A percentile compares a stretch with the other conserved stretches of the same genome.
Evolutionary conservation across 2,329 filamentous ascomycete species (phyloP).

Genomic region (Talaromyces amestolkiae): DNA sequence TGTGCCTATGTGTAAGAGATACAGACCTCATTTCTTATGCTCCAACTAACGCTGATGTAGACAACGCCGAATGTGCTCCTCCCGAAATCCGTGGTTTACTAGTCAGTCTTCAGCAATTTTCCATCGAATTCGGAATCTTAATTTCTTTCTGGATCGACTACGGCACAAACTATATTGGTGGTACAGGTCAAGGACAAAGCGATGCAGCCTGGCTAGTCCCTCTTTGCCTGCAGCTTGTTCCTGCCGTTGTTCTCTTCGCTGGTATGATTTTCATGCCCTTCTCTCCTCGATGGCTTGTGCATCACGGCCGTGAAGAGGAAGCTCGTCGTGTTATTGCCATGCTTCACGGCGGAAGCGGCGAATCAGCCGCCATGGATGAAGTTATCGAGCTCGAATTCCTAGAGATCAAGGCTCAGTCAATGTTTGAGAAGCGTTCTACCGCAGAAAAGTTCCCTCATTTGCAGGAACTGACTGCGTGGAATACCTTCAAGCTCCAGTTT

Average conservation of each 20-base stretch:
- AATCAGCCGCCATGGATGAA: slow-evolving; percentile 56
- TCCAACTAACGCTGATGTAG: slow-evolving; percentile 48
- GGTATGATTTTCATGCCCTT: slow-evolving; percentile 83
- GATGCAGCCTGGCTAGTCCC: slow-evolving; percentile 53
- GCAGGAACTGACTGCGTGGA: slow-evolving; percentile 58
- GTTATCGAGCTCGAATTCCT: slow-evolving; percentile 72
- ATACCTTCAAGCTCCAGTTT: slow-evolving; percentile 65
- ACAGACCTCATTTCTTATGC: slow-evolving; percentile 37
- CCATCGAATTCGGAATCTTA: slow-evolving; percentile 61
- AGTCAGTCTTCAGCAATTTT: slow-evolving; percentile 64
- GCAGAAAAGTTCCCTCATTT: slow-evolving; percentile 67
- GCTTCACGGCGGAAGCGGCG: slow-evolving; percentile 59
- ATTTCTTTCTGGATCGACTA: slow-evolving; percentile 35
- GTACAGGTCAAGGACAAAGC: slow-evolving; percentile 58
- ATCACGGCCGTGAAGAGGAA: slow-evolving; percentile 67
- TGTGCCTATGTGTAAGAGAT: slow-evolving; percentile 51
- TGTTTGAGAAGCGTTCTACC: slow-evolving; percentile 72
- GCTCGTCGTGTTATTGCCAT: slow-evolving; percentile 61
- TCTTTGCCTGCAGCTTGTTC: slow-evolving; percentile 55
- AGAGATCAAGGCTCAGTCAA: slow-evolving; percentile 76
- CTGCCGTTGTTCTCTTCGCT: slow-evolving; percentile 62
- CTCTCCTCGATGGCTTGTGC: slow-evolving; percentile 71
- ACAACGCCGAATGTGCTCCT: slow-evolving; percentile 45
- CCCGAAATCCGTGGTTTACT: slow-evolving; percentile 67
- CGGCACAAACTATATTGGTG: slow-evolving; percentile 60